Percentiles rank a stretch among this genome's conserved stretches.
Conservation (phyloP, 2,329 filamentous ascomycete species). For the Diplodia corticola region DNA sequence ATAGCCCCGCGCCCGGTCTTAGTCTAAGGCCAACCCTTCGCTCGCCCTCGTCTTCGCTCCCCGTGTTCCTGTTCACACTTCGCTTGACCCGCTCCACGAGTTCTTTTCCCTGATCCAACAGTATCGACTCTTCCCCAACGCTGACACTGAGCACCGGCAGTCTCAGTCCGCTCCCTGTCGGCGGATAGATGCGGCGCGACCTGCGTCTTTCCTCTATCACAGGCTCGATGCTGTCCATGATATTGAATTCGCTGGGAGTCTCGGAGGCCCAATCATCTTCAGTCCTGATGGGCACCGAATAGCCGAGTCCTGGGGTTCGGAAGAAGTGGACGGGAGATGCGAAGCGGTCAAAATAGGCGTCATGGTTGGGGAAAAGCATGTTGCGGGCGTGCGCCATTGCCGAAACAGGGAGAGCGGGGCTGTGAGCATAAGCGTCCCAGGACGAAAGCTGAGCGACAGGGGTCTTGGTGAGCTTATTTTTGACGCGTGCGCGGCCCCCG, state of each 20-base stretch:
- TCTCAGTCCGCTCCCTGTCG: slow-evolving; percentile 39
- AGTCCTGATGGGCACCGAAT: slow-evolving; percentile 32
- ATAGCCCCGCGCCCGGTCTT: slow-evolving; percentile 9
- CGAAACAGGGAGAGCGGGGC: slow-evolving; percentile 31
- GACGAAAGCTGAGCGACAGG: slow-evolving; percentile 66
- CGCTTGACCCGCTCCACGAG: slow-evolving; percentile 42
- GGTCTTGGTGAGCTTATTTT: slow-evolving; percentile 69
- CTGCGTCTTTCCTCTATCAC: slow-evolving; percentile 34
- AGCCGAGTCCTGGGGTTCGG: slow-evolving; percentile 31
- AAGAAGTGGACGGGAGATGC: slow-evolving; percentile 54
- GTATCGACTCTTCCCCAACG: slow-evolving; percentile 39
- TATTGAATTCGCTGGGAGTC: neutral
- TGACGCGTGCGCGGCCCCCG: slow-evolving; percentile 64
- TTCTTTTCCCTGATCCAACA: slow-evolving; percentile 45
- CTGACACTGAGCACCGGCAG: slow-evolving; percentile 46
- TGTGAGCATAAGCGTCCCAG: slow-evolving; percentile 34
- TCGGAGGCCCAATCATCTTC: slow-evolving; percentile 32
- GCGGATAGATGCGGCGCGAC: slow-evolving; percentile 43
- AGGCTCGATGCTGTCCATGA: slow-evolving; percentile 23
- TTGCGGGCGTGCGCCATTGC: slow-evolving; percentile 38
- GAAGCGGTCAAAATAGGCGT: slow-evolving; percentile 52
- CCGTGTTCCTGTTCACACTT: slow-evolving; percentile 27
- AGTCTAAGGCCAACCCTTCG: neutral
- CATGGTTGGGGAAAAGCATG: slow-evolving; percentile 44
- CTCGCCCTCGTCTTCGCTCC: slow-evolving; percentile 1